Evolutionary conservation across 1,139 yeast genomes (phyloP).

Genomic region (Yamadazyma dushanensis): DNA sequence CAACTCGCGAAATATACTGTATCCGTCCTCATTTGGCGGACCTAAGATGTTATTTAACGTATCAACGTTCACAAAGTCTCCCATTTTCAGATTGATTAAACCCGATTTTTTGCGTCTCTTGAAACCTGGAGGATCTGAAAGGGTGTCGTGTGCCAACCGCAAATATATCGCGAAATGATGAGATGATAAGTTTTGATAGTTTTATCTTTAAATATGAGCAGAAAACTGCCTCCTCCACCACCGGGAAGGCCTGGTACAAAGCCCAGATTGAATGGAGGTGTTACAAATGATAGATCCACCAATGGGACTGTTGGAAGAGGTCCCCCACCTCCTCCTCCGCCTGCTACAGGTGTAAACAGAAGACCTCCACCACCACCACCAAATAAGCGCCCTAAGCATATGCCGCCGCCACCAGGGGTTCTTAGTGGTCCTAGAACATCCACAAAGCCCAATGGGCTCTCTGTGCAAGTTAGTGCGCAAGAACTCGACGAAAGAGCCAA

Average conservation of each 20-base stretch:
- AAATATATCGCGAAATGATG: not conserved
- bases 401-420: slow-evolving; percentile 22
- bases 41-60: not conserved
- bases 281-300: too few species aligned
- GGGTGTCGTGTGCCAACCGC: not conserved
- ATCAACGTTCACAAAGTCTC: slow-evolving; percentile 1
- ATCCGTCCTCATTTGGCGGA: slow-evolving; percentile 8
- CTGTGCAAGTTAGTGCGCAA: slow-evolving; percentile 14
- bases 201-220: slow-evolving; percentile 1
- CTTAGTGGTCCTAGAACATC: too few species aligned
- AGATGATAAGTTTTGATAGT: not conserved
- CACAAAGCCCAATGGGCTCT: slow-evolving; percentile 1
- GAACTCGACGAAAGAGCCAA: slow-evolving; percentile 46
- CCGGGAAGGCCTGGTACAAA: too few species aligned
- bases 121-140: too few species aligned
- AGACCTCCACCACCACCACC: slow-evolving; percentile 16
- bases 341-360: not conserved
- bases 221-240: slow-evolving; percentile 18
- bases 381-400: slow-evolving; percentile 8
- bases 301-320: not conserved
- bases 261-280: slow-evolving; percentile 1
- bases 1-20: not conserved
- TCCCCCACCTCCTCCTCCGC: too few species aligned
- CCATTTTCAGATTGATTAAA: slow-evolving; percentile 1
- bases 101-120: not conserved